phyloP scores from a whole-genome alignment of 2,329 filamentous ascomycete species.

The Aschersonia sp. region DNA sequence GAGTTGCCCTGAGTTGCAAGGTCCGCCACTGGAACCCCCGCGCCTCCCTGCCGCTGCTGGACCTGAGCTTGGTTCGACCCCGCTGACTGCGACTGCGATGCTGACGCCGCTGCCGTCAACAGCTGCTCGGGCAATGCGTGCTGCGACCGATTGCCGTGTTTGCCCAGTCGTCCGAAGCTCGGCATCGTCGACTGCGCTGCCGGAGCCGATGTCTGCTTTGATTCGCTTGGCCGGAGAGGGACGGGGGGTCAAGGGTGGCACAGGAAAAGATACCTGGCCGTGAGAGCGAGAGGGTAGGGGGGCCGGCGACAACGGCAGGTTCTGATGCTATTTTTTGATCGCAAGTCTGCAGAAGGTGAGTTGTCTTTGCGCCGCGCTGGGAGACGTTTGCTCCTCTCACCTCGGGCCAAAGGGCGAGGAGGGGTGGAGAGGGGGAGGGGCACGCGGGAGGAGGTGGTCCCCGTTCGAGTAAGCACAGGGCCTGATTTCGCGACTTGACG shows the following conservation, averaged over 20 bases:
- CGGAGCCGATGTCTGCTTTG: background rate
- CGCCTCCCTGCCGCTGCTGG: background rate
- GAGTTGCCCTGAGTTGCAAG: conserved; percentile 13
- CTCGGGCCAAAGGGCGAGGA: background rate
- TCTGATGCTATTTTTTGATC: conserved; percentile 3
- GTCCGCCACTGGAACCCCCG: conserved; percentile 1
- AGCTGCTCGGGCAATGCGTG: conserved; percentile 35
- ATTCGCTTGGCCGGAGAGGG: background rate
- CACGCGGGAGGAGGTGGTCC: background rate
- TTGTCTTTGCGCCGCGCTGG: conserved; percentile 3
- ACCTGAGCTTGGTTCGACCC: background rate
- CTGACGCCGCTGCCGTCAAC: conserved; percentile 15
- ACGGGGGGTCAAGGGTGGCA: background rate
- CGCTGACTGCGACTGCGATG: background rate
- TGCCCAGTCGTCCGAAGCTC: conserved; percentile 38
- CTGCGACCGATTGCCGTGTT: conserved; percentile 42
- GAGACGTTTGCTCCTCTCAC: conserved; percentile 2
- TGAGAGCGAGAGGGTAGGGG: background rate
- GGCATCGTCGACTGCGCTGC: conserved; percentile 25
- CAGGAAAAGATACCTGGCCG: background rate
- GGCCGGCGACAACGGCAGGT: conserved; percentile 1
- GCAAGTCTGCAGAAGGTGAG: conserved; percentile 6
- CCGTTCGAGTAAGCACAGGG: too few relatives aligned
- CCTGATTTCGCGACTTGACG: too few relatives aligned
- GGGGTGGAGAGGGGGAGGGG: too few relatives aligned